Base-by-base conservation (phyloP, 148 eudicot species). In the Diospyros kaki region DNA sequence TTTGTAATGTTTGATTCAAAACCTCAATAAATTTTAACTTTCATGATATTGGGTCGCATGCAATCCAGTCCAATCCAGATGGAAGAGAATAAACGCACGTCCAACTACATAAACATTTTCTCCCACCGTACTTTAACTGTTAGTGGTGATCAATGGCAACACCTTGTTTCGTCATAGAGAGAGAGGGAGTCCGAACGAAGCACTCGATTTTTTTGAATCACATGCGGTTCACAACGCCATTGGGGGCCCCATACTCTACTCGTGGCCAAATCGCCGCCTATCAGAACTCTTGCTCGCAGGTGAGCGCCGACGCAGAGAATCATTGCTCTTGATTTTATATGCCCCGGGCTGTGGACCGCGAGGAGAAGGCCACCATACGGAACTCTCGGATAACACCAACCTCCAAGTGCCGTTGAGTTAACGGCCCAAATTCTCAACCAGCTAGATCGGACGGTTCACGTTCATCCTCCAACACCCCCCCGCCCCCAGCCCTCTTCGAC, bases 361-460 rank as follows among this genome's bases (percentile, higher is more conserved):
- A 13, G 10, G 28, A 18, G 55, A 15, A 42, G 28, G 28, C 28
- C 28, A 28, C 28, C 28, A 28, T 28, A 2, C 1, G 11, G 11
- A 10, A 53, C 12, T 48, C 8, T 55, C 59, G 59, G 73, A 70
- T 70, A 70, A 70, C 62, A 14, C 28, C 45, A 73, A 62, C 10
- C 45, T 18, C 40, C 58, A 6, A 39, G 45, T 69, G 62, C n/a
- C 43, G 52, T n/a, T 43, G 39, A 4, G 51, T 55, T 14, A 17
- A 66, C 77, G 77, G 77, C 43, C 4, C 58, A 66, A 18, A 66
- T 9, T 14, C 78, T 53, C 53, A 28, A 10, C 6, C 69, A 15
- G 9, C 38, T 15, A 53, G 28, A 58, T 64, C 72, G 40, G 58
- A 76, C 73, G 76, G 83, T 42, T 46, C 67, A 41, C 1, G 14